Percentiles rank a stretch among this genome's conserved stretches.
phyloP scores from a whole-genome alignment of 2,329 filamentous ascomycete species.

The Xylariales sp. region DNA sequence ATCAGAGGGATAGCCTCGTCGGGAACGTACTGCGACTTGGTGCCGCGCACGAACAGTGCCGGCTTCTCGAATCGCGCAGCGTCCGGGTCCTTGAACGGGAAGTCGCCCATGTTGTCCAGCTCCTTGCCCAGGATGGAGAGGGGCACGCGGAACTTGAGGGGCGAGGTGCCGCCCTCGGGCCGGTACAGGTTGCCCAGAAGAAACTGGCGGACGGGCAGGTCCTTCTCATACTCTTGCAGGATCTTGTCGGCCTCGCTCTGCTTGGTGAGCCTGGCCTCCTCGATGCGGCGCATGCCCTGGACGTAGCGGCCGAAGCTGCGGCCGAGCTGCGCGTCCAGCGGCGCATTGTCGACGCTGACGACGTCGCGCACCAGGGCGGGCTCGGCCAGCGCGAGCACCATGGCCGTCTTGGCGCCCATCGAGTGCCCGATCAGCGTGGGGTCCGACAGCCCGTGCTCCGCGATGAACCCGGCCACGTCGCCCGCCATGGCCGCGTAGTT shows the following conservation, averaged over 20 bases:
- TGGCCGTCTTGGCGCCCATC: constrained; percentile 94
- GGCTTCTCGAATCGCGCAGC: constrained; percentile 67
- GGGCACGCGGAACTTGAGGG: constrained; percentile 79
- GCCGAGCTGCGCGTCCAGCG: constrained; percentile 71
- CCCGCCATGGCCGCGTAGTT: constrained; percentile 79
- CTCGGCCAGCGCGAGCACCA: constrained; percentile 73
- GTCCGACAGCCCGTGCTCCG: constrained; percentile 62
- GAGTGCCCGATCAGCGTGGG: constrained; percentile 87
- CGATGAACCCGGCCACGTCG: constrained; percentile 77
- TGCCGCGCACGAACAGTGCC: constrained; percentile 77
- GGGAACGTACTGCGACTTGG: constrained; percentile 71
- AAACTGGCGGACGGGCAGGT: constrained; percentile 80
- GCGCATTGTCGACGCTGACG: constrained; percentile 87
- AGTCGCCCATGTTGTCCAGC: constrained; percentile 77
- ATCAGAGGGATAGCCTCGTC: constrained; percentile 78
- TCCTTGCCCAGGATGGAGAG: constrained; percentile 63
- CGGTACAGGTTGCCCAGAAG: constrained; percentile 80
- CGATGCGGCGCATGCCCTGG: constrained; percentile 78
- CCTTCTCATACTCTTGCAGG: constrained; percentile 68
- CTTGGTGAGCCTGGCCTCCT: constrained; percentile 60
- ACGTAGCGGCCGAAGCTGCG: constrained; percentile 77
- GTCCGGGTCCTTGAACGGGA: constrained; percentile 77
- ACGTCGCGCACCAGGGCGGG: constrained; percentile 66
- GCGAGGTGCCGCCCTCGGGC: constrained; percentile 41
- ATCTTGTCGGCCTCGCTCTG: constrained; percentile 79